Base-by-base conservation (phyloP, 371 early-diverging fungal genomes). In the Apophysomyces trapeziformis region DNA sequence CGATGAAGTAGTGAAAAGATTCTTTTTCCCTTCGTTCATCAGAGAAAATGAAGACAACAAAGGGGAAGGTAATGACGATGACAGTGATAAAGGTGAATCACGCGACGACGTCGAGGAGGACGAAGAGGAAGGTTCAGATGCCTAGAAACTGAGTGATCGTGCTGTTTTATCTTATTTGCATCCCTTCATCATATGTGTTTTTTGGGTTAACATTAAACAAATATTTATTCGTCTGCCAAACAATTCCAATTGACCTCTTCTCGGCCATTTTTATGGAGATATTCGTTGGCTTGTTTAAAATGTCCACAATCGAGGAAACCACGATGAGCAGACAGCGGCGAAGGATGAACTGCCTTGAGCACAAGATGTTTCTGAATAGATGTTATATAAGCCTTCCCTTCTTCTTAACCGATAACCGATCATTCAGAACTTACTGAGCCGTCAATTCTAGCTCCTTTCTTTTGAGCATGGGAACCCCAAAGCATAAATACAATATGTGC, bases 401-500 rank as follows among this genome's bases (percentile, higher is more conserved):
- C 36, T 60, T 4, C 16, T n/a, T 13, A 32, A 35, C 39, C 11
- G 1, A 26, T 26, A 26, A 26, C 2, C 38, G 11, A 41, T 1
- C 37, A 45, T 44, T 4, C 58, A 47, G 18, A 18, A 50, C 60
- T 68, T 81, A 88, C 89, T 58, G 78, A 77, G 66, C 85, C 81
- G 38, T 84, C 65, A 37, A 92, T 85, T 38, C 70, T 69, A 0
- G 78, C 72, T 7, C 88, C 90, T 61, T 95, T 93, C 77, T 90
- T 88, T 67, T 93, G 91, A 11, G 98, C 97, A 76, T 90, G 85
- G 5, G 74, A 68, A n/a, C 99, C 99, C 99, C 99, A 99, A n/a
- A 99, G 85, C 79, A 99, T 89, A 80, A 99, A 99, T 44, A 98
- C 99, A 14, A 97, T 85, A 56, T 89, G 77, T 1, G 68, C 64